Conservation (phyloP, 495 filamentous ascomycete genomes). For the Podospora comata region DNA sequence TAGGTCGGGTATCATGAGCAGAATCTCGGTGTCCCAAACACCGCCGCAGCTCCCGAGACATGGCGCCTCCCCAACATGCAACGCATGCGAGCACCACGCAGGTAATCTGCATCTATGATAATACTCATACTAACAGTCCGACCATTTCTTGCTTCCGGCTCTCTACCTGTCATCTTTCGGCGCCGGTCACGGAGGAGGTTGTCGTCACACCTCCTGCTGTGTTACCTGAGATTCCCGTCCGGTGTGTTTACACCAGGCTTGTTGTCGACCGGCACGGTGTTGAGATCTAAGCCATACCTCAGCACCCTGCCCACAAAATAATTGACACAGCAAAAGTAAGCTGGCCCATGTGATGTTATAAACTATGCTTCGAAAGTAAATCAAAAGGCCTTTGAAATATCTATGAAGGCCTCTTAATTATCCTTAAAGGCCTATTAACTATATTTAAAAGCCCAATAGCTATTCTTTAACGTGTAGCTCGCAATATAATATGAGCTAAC, state of each 20-base stretch:
- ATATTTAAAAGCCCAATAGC: too few relatives aligned
- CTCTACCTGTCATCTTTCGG: neutral
- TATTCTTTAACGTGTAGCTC: too few relatives aligned
- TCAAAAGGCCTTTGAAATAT: too few relatives aligned
- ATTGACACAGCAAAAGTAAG: too few relatives aligned
- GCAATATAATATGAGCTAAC: too few relatives aligned
- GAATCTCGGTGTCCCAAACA: neutral
- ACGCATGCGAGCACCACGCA: neutral
- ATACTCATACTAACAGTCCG: neutral
- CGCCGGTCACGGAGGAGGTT: neutral
- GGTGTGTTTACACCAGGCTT: neutral
- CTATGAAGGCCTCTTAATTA: too few relatives aligned
- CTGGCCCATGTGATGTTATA: too few relatives aligned
- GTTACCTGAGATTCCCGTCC: neutral
- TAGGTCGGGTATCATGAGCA: neutral
- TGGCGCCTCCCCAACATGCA: neutral
- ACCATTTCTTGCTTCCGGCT: neutral
- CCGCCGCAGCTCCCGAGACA: neutral
- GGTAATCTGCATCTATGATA: neutral
- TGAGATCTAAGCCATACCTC: neutral
- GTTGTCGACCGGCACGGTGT: neutral
- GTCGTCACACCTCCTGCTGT: neutral
- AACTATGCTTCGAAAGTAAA: too few relatives aligned
- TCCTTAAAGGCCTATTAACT: too few relatives aligned
- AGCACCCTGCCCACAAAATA: too few relatives aligned